Base-by-base conservation (phyloP, 2,329 filamentous ascomycete species). In the Alternaria brassicae region DNA sequence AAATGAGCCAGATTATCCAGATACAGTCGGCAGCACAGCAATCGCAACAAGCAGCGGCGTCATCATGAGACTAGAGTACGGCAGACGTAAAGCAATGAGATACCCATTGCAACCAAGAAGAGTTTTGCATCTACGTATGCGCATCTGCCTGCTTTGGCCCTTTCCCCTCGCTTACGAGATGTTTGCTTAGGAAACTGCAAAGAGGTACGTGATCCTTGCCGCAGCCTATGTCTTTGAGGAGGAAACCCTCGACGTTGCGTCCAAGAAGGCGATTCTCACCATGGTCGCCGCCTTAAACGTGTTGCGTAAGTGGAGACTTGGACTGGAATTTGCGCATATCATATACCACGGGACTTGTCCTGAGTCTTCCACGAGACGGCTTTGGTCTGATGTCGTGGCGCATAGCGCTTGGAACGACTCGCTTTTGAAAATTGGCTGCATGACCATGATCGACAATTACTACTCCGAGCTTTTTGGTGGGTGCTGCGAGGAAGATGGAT, bases 1-100 rank as follows among this genome's bases (percentile, higher is more conserved):
- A 6, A 9, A n/a, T 8, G 15, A 39, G n/a, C 4, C 21, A 74
- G 71, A 74, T 74, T 41, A 71, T 74, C 8, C 70, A 72, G 44
- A 68, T 71, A 37, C 71, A 74, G 45, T 49, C 61, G 4, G 47
- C 63, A 25, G 64, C 66, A 49, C 71, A 74, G 58, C 71, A 74
- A 56, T 50, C 65, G 28, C 70, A 70, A 48, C 60, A 69, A 45
- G 61, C 63, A 3, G 63, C 58, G 37, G 65, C 60, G 30, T 53
- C 62, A 17, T 66, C 47, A 34, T 59, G 40, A 44, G 30, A 36
- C 2, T 36, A 7, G 25, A 21, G 36, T 25, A 32, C n/a, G 23
- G 23, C 44, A 30, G 21, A 55, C 8, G 23, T 34, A 42, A 19
- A 55, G 27, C 37, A 55, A 58, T 32, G 21, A 55, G 56, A 58